Percentiles rank a stretch among this genome's conserved stretches.
phyloP scores from a whole-genome alignment of 768 basidiomycete species.

The Tubosaeta sp. region DNA sequence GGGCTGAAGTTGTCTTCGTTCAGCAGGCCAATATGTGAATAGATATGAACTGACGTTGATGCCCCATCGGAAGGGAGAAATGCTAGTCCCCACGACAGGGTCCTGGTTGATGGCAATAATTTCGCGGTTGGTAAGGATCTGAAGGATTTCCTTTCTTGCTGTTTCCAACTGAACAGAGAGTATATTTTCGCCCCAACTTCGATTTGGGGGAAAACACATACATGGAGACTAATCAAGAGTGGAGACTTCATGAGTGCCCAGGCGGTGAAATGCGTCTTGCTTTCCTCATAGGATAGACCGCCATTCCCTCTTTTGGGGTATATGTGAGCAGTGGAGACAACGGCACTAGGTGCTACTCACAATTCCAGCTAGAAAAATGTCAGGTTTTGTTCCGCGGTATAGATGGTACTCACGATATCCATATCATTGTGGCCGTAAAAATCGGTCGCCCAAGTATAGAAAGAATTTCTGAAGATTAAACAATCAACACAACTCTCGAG shows the following conservation, averaged over 20 bases:
- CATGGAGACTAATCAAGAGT: conserved; percentile 57
- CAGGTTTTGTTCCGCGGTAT: not conserved
- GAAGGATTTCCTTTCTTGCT: conserved; percentile 46
- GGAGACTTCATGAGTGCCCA: conserved; percentile 73
- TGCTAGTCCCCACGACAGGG: conserved; percentile 52
- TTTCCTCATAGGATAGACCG: conserved; percentile 55
- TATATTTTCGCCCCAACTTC: not conserved
- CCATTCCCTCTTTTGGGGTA: conserved; percentile 51
- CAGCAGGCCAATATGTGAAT: not conserved
- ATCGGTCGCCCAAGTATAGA: conserved; percentile 56
- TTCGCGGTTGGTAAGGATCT: conserved; percentile 58
- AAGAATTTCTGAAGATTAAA: conserved; percentile 50
- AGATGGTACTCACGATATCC: conserved; percentile 49
- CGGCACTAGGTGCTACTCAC: conserved; percentile 29
- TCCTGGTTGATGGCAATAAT: conserved; percentile 70
- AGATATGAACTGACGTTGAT: conserved; percentile 45
- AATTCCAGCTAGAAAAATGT: conserved; percentile 45
- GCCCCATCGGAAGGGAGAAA: conserved; percentile 68
- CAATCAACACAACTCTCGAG: not conserved
- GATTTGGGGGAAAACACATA: conserved; percentile 25
- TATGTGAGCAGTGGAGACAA: not conserved
- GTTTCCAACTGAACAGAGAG: conserved; percentile 40
- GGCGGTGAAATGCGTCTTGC: conserved; percentile 67
- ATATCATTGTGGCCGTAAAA: conserved; percentile 68
- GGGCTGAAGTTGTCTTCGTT: conserved; percentile 20